A percentile compares a stretch with the other conserved stretches of the same genome.
Evolutionary conservation across 2,329 filamentous ascomycete genomes (phyloP).

Genomic region (Cladosporium sp.): DNA sequence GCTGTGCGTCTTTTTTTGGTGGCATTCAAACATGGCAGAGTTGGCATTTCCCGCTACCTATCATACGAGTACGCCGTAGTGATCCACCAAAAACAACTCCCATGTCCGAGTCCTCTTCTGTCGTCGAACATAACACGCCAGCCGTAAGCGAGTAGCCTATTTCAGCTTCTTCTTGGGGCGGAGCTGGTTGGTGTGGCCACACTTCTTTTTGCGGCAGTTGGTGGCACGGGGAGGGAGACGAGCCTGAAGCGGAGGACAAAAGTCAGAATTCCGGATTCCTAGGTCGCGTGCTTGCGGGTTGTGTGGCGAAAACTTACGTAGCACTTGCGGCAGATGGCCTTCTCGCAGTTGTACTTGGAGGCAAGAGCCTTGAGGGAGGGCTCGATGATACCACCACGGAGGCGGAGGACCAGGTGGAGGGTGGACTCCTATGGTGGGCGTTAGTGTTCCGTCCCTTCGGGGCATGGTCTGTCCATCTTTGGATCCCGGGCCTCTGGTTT

Average conservation of each 20-base stretch:
- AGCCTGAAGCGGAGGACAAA: conserved; percentile 39
- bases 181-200: conserved; percentile 99
- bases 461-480: background rate
- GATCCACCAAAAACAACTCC: conserved; percentile 12
- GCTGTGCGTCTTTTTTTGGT: conserved; percentile 2
- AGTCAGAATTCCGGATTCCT: conserved; percentile 10
- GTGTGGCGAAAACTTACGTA: conserved; percentile 64
- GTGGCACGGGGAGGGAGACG: conserved; percentile 96
- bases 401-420: conserved; percentile 96
- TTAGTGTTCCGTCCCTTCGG: background rate
- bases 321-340: conserved; percentile 99
- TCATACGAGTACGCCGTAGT: conserved; percentile 8
- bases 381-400: conserved; percentile 99
- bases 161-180: conserved; percentile 99
- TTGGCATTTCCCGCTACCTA: conserved; percentile 14
- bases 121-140: conserved; percentile 13
- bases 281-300: background rate
- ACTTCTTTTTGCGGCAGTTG: conserved; percentile 99
- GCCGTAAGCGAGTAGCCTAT: conserved; percentile 55
- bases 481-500: background rate
- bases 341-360: conserved; percentile 99
- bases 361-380: conserved; percentile 97
- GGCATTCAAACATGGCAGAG: conserved; percentile 14
- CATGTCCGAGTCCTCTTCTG: background rate
- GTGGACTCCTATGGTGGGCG: conserved; percentile 72